Conservation (phyloP, 441 rosid genomes). For the Breynia disticha region DNA sequence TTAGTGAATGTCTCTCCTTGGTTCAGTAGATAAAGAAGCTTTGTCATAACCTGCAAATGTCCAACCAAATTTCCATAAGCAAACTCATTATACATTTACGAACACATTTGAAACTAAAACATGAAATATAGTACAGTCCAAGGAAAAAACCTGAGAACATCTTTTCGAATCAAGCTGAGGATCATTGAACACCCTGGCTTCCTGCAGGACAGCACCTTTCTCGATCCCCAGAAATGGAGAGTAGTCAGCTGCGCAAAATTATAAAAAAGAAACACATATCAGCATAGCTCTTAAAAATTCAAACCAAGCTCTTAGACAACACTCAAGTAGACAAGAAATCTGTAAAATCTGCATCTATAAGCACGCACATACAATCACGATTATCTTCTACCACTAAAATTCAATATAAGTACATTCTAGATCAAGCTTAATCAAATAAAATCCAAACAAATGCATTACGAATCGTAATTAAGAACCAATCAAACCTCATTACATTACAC, state of each 20-base stretch:
- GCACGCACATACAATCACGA: neutral
- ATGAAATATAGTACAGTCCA: conserved; percentile 1
- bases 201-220: conserved; percentile 99
- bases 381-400: no score
- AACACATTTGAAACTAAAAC: neutral
- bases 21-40: conserved; percentile 89
- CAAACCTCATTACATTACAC: no score
- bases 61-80: conserved; percentile 9
- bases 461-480: no score
- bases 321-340: neutral
- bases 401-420: no score
- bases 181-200: conserved; percentile 93
- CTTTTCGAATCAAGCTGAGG: conserved; percentile 95
- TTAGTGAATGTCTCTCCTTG: conserved; percentile 93
- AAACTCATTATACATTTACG: neutral
- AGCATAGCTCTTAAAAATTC: conserved; percentile 3
- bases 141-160: conserved; percentile 85
- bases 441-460: no score
- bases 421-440: no score
- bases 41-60: conserved; percentile 67
- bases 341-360: conserved; percentile 10
- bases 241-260: conserved; percentile 55
- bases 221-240: conserved; percentile 97
- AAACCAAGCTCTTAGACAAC: neutral
- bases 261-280: conserved; percentile 12